These are phyloP conservation scores for Chrysanthemum seticuspe DNA, from an alignment of 129 eudicot species.

Conservation along the genomic window DNA sequence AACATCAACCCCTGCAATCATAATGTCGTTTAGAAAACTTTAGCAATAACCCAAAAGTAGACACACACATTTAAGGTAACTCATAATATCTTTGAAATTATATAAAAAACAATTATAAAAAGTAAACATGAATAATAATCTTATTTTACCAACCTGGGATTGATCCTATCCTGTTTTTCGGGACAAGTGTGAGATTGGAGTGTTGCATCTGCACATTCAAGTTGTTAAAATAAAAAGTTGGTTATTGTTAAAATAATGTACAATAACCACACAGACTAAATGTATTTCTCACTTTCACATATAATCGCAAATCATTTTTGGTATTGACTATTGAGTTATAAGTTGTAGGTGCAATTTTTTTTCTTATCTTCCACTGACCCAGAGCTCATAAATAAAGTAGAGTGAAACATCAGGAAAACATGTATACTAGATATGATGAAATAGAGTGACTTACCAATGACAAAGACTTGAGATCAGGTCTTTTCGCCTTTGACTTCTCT, in stretches of 20 bases:
- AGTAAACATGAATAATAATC: too few species aligned
- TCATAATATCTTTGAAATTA: too few species aligned
- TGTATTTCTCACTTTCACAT: slow-evolving; percentile 17
- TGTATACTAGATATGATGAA: not conserved
- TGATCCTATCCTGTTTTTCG: slow-evolving; percentile 51
- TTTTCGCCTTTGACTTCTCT: slow-evolving; percentile 40
- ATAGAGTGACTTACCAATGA: slow-evolving; percentile 45
- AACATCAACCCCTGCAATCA: slow-evolving; percentile 84
- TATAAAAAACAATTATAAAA: too few species aligned
- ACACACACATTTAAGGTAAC: not conserved
- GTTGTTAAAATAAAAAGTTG: too few species aligned
- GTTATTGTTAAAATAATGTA: too few species aligned
- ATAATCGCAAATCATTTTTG: slow-evolving; percentile 13
- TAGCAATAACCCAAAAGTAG: not conserved
- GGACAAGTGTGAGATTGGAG: slow-evolving; percentile 29
- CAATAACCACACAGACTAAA: not conserved
- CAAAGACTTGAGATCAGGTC: slow-evolving; percentile 66
- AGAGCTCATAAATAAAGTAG: not conserved
- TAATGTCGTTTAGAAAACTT: not conserved
- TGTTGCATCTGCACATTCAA: slow-evolving; percentile 58
- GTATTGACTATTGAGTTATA: not conserved
- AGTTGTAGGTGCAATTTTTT: not conserved
- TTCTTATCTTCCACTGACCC: slow-evolving; percentile 3
- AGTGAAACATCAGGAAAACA: not conserved
- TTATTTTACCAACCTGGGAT: slow-evolving; percentile 68